A percentile compares a stretch with the other conserved stretches of the same genome.
phyloP scores from a whole-genome alignment of 2,329 filamentous ascomycete genomes.

The Pseudocercospora crystallina region DNA sequence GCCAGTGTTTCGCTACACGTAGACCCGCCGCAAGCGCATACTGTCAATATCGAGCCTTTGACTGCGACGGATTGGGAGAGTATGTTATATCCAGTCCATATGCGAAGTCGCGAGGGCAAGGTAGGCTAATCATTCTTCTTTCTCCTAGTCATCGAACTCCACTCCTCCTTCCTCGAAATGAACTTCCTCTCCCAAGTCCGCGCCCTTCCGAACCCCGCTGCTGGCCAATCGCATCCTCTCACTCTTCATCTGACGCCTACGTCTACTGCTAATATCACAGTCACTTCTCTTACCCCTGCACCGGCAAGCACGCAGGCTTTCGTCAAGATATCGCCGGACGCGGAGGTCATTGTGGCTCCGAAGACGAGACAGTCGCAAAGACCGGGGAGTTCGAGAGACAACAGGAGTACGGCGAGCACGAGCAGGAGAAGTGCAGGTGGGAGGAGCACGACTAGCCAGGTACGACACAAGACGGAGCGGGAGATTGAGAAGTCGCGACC shows the following conservation, averaged over 20 bases:
- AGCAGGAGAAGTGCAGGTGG: slow-evolving; percentile 71
- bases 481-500: slow-evolving; percentile 66
- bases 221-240: slow-evolving; percentile 68
- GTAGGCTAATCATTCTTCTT: not conserved
- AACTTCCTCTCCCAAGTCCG: slow-evolving; percentile 92
- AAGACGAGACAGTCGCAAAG: slow-evolving; percentile 71
- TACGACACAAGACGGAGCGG: slow-evolving; percentile 56
- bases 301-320: slow-evolving; percentile 70
- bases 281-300: slow-evolving; percentile 78
- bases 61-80: slow-evolving; percentile 97
- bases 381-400: slow-evolving; percentile 64
- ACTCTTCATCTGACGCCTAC: slow-evolving; percentile 93
- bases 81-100: slow-evolving; percentile 34
- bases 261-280: slow-evolving; percentile 86
- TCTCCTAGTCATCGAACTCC: slow-evolving; percentile 78
- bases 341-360: slow-evolving; percentile 94
- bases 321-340: slow-evolving; percentile 88
- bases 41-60: slow-evolving; percentile 92
- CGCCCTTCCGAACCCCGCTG: slow-evolving; percentile 78
- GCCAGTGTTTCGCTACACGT: slow-evolving; percentile 71
- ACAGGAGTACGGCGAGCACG: slow-evolving; percentile 74
- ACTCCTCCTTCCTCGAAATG: slow-evolving; percentile 91
- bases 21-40: slow-evolving; percentile 87
- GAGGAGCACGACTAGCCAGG: slow-evolving; percentile 71
- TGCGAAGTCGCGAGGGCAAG: not conserved